Evolutionary conservation across 1,139 yeast genomes (phyloP).

Genomic region (Diutina siamensis): DNA sequence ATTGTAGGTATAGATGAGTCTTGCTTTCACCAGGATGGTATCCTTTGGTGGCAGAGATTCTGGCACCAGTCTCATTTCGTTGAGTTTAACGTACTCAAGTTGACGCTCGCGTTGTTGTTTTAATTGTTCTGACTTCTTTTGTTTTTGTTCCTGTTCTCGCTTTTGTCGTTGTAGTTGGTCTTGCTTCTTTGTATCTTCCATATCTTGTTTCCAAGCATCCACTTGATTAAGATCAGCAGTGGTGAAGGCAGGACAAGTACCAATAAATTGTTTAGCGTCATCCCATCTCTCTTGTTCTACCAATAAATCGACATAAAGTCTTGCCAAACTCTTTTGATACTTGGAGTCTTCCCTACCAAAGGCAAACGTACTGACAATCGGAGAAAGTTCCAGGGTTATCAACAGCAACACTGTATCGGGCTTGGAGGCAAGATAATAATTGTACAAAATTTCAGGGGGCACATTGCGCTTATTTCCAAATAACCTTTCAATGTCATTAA

Average conservation of each 20-base stretch:
- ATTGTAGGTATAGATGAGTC: background rate
- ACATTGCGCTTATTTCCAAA: slow-evolving; percentile 12
- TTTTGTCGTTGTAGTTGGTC: slow-evolving; percentile 12
- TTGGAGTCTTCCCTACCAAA: slow-evolving; percentile 18
- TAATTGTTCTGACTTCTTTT: slow-evolving; percentile 9
- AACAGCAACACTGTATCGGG: slow-evolving; percentile 11
- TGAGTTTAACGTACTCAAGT: slow-evolving; percentile 6
- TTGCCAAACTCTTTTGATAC: slow-evolving; percentile 12
- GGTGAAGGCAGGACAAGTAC: slow-evolving; percentile 12
- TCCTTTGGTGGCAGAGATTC: slow-evolving; percentile 8
- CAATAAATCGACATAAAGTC: background rate
- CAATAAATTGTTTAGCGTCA: background rate
- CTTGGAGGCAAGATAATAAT: slow-evolving; percentile 1
- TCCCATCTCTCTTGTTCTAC: slow-evolving; percentile 4
- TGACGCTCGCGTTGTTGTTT: slow-evolving; percentile 10
- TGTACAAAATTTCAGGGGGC: slow-evolving; percentile 1
- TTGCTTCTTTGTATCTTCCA: slow-evolving; percentile 10
- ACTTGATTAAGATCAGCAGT: slow-evolving; percentile 16
- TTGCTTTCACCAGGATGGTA: background rate
- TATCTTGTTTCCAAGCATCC: slow-evolving; percentile 8
- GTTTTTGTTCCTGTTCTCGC: slow-evolving; percentile 12
- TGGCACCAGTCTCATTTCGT: slow-evolving; percentile 1
- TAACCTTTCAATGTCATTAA: slow-evolving; percentile 7
- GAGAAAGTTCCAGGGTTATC: slow-evolving; percentile 10
- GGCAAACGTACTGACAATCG: background rate